A percentile compares a stretch with the other conserved stretches of the same genome.
Evolutionary conservation across 2,329 filamentous ascomycete genomes (phyloP).

Genomic region (Exophiala calicioides): DNA sequence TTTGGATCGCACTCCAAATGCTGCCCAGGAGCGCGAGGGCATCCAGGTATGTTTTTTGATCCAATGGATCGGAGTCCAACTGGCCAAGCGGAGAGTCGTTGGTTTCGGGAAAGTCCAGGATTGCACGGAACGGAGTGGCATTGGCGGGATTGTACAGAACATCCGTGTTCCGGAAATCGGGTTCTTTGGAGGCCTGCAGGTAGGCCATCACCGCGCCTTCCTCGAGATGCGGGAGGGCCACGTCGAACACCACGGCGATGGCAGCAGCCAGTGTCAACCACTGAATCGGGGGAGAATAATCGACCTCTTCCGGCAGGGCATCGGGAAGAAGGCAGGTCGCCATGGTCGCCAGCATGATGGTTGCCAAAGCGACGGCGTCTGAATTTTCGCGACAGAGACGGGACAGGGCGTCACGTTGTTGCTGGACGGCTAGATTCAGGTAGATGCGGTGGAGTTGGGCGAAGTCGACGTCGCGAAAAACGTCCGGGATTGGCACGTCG

Average conservation of each 20-base stretch:
- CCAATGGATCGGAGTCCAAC: not conserved
- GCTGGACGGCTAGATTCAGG: slow-evolving; percentile 31
- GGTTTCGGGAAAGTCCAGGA: slow-evolving; percentile 18
- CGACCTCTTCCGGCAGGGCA: slow-evolving; percentile 32
- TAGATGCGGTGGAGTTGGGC: slow-evolving; percentile 20
- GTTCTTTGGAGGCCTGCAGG: slow-evolving; percentile 30
- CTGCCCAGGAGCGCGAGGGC: too few relatives aligned
- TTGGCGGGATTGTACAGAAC: slow-evolving; percentile 30
- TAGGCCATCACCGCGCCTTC: slow-evolving; percentile 31
- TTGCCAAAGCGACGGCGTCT: slow-evolving; percentile 35
- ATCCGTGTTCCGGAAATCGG: slow-evolving; percentile 24
- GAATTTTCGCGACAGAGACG: slow-evolving; percentile 32
- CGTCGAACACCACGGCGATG: slow-evolving; percentile 32
- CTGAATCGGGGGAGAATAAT: slow-evolving; percentile 36
- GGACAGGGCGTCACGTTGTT: slow-evolving; percentile 33
- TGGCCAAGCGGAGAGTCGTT: slow-evolving; percentile 31
- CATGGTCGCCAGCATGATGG: slow-evolving; percentile 34
- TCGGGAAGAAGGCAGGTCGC: slow-evolving; percentile 30
- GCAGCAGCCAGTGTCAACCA: slow-evolving; percentile 37
- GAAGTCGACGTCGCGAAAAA: slow-evolving; percentile 11
- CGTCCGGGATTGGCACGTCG: not conserved
- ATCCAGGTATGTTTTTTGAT: too few relatives aligned
- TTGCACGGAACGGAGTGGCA: slow-evolving; percentile 23
- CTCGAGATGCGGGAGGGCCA: slow-evolving; percentile 24
- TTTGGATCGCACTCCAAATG: slow-evolving; percentile 31